Evolutionary conservation across 768 basidiomycete genomes (phyloP), one percentile per base, ranked within the genome.

Genomic region (Symmetrospora coprosmae): DNA sequence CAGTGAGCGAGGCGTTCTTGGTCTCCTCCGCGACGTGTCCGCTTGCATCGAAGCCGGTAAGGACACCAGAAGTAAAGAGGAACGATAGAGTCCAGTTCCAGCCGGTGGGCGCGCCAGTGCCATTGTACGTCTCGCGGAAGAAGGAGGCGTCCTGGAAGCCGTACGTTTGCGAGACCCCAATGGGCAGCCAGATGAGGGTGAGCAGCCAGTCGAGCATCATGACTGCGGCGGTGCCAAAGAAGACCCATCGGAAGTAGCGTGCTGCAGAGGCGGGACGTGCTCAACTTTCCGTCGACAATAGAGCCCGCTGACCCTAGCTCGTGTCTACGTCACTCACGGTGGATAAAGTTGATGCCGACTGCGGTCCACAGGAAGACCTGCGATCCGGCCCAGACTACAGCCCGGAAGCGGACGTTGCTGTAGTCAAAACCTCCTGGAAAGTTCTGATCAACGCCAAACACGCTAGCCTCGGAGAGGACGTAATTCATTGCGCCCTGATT

Each of bases 31-130:
- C 85, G 61, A 89, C 82, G 64, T 89, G 87, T 0, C 87, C 86
- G 17, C 83, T 81, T 1, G 87, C 87, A 70, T 92, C 89, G 69
- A 90, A 92, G 6, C 90, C 90, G 2, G 85, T 89, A 75, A 92
- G 74, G 0, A 84, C 87, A 11, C 88, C 86, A 0, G 87, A 82
- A 1, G 87, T 85, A 72, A 87, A 89, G 21, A 91, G 76, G 76
- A 87, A 87, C 3, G 84, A 87, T 37, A 94, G 72, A 16, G 87
- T 78, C 86, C 86, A 92, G 67, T 90, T 91, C 90, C 88, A 91
- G 4, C 79, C 86, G 8, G 84, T 75, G 21, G 85, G 79, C 2
- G 88, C 87, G 0, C 86, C 86, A 0, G 88, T 90, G 27, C 87
- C 88, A 67, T 91, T 91, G 72, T 87, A 85, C 14, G 81, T 84